Base-by-base conservation (phyloP, 2,329 filamentous ascomycete species). In the Zelopaecilomyces penicillatus region DNA sequence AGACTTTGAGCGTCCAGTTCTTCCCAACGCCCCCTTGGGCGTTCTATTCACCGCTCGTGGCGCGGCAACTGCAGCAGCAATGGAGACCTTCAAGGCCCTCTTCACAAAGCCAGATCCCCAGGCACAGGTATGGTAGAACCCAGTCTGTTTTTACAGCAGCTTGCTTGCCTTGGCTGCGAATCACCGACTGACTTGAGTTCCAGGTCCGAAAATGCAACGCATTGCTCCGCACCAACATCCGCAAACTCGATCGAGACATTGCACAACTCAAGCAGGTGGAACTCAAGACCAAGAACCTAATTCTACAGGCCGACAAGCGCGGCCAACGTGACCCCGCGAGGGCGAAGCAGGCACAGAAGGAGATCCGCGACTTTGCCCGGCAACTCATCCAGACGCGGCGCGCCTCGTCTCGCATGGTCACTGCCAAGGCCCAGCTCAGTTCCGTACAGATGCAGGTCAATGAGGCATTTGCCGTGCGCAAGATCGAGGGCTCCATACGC, bases 381-480 rank as follows among this genome's bases (percentile, higher is more conserved):
- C 91, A 96, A 66, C 77, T 97, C 41, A 80, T 97, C 51, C 82
- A 86, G 42, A 79, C 87, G 48, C 85, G 93, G 52, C 87, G 84
- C 62, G 82, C 89, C 51, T 76, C 75, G 12, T 69, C 75, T 30
- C 81, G 93, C 4, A 75, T 97, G 34, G 75, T 84, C 12, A 97
- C 91, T 0, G 85, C 83, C 57, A 94, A 94, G 63, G 93, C 93
- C 2, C 93, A 97, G 68, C 78, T 98, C 39, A 82, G 83, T 61
- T 91, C 85, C 54, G 91, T 98, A 37, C 84, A 91, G 66, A 95
- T 97, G 89, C 93, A 97, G 68, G 91, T 98, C 59, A 88, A 90
- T 59, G 91, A 97, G 69, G 90, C 93, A 2, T 97, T 97, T 65
- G 87, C 88, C 2, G 83, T 97, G 57, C 83, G 88, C 55, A 95